Evolutionary conservation across 768 basidiomycete species (phyloP).

Genomic region (Glaciozyma martinii): DNA sequence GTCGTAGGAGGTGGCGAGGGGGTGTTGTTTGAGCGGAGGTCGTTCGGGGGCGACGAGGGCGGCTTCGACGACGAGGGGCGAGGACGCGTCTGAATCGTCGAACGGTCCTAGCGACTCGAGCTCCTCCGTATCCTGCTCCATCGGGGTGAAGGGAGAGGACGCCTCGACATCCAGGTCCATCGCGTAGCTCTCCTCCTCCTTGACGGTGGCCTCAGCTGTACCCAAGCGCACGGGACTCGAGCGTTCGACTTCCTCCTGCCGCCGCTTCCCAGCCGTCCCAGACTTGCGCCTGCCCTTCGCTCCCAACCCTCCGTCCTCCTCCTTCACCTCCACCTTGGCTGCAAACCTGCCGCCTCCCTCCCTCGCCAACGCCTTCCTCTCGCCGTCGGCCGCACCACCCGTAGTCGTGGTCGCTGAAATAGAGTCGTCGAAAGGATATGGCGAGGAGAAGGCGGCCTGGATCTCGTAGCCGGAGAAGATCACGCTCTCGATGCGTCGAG

Average conservation of each 20-base stretch:
- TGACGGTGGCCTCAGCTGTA: no score
- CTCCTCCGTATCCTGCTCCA: neutral
- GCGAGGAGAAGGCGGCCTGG: slow-evolving; percentile 11
- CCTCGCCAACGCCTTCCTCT: neutral
- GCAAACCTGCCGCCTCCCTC: neutral
- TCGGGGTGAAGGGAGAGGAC: neutral
- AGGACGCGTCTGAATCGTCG: neutral
- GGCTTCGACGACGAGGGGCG: neutral
- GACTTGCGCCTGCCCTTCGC: no score
- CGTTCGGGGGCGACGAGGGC: no score
- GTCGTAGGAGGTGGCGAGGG: no score
- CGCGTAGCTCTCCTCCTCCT: neutral
- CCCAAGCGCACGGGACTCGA: neutral
- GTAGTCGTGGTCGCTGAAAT: neutral
- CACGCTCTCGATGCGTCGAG: slow-evolving; percentile 12
- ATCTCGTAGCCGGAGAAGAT: slow-evolving; percentile 29
- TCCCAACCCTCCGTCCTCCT: no score
- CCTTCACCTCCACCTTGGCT: neutral
- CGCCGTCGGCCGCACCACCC: neutral
- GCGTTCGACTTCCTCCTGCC: neutral
- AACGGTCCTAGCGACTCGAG: neutral
- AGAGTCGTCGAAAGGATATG: slow-evolving; percentile 26
- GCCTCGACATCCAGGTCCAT: neutral
- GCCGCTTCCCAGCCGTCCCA: neutral
- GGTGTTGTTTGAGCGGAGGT: no score